phyloP scores from a whole-genome alignment of 768 basidiomycete genomes.

The Phaffia tasmanica region DNA sequence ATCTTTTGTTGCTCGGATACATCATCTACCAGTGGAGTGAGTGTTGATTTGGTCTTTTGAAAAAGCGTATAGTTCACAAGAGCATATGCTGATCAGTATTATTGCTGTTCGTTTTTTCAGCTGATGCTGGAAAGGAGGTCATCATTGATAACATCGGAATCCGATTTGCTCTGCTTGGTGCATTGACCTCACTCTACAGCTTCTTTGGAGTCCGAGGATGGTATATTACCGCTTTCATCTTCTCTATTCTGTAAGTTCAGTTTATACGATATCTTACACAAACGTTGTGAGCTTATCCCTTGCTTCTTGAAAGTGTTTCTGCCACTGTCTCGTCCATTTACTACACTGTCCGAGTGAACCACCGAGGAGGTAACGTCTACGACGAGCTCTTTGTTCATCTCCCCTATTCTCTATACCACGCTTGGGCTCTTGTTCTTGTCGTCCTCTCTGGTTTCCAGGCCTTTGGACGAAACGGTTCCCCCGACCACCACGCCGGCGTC shows the following conservation, averaged over 20 bases:
- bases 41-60: background rate
- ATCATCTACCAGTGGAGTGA: conserved; percentile 48
- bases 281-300: background rate
- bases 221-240: conserved; percentile 25
- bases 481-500: conserved; percentile 53
- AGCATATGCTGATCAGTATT: background rate
- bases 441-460: conserved; percentile 34
- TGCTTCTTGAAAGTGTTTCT: background rate
- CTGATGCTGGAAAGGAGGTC: conserved; percentile 18
- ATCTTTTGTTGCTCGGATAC: conserved; percentile 79
- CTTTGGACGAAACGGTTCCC: conserved; percentile 55
- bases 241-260: conserved; percentile 12
- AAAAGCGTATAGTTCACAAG: too few species aligned
- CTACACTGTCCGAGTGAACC: conserved; percentile 9
- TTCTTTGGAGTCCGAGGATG: conserved; percentile 6
- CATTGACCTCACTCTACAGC: conserved; percentile 72
- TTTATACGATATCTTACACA: background rate
- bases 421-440: conserved; percentile 23
- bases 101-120: background rate
- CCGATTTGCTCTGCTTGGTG: conserved; percentile 77
- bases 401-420: conserved; percentile 75
- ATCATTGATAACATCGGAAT: conserved; percentile 50
- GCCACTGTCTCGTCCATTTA: conserved; percentile 24
- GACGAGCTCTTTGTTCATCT: conserved; percentile 39
- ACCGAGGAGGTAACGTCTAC: conserved; percentile 8